These are phyloP conservation scores for Aureobasidium leucospermi DNA, from an alignment of 2,329 filamentous ascomycete genomes.

Conservation along the genomic window DNA sequence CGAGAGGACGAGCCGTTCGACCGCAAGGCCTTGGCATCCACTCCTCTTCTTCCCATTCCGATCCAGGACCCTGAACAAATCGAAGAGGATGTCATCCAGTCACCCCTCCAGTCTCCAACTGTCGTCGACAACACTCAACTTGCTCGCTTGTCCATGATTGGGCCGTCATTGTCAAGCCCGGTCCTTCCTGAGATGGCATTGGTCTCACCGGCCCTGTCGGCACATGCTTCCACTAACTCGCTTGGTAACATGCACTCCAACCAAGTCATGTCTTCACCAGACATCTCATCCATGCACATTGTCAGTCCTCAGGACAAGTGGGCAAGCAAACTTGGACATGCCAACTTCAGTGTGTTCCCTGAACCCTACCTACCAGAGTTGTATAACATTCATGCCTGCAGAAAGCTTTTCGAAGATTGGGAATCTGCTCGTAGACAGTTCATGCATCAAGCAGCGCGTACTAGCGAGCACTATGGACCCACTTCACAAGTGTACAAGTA, in stretches of 20 bases:
- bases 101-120: conserved; percentile 79
- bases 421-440: conserved; percentile 77
- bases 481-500: conserved; percentile 83
- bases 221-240: conserved; percentile 69
- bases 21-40: conserved; percentile 62
- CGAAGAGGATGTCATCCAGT: conserved; percentile 55
- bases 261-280: conserved; percentile 41
- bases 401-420: conserved; percentile 70
- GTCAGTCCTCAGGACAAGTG: conserved; percentile 67
- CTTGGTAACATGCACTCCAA: conserved; percentile 50
- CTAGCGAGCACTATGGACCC: conserved; percentile 80
- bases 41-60: conserved; percentile 76
- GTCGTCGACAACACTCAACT: conserved; percentile 53
- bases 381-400: conserved; percentile 51
- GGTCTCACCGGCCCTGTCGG: conserved; percentile 64
- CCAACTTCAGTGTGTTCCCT: conserved; percentile 83
- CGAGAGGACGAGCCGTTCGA: conserved; percentile 38
- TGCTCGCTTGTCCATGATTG: conserved; percentile 20
- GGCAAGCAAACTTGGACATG: conserved; percentile 79
- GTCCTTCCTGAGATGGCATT: conserved; percentile 41
- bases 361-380: conserved; percentile 66
- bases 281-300: conserved; percentile 58
- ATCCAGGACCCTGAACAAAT: conserved; percentile 50
- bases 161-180: conserved; percentile 32
- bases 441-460: conserved; percentile 79